Conservation (phyloP, 176 grass and related monocot genomes). For the Otatea glauca region DNA sequence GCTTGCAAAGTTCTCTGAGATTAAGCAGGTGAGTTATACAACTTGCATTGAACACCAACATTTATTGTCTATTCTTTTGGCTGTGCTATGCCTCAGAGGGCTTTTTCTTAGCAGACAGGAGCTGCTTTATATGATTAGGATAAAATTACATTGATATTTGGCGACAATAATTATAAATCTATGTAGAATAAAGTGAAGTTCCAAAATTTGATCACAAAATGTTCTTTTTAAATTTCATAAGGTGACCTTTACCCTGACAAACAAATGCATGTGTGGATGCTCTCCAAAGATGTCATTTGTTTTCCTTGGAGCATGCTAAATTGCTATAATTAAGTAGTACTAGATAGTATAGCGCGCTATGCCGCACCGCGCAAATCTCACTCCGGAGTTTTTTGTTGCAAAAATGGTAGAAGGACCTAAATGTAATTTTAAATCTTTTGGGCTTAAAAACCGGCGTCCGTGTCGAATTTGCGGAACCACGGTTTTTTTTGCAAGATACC, state of each 20-base stretch:
- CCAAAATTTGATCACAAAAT: background rate
- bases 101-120: background rate
- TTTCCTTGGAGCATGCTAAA: constrained; percentile 9
- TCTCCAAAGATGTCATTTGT: background rate
- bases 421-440: too few species aligned
- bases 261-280: background rate
- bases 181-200: background rate
- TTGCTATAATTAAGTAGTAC: background rate
- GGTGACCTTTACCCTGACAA: background rate
- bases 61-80: background rate
- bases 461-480: too few species aligned
- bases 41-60: background rate
- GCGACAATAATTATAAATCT: background rate
- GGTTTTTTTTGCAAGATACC: too few species aligned
- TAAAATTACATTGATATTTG: background rate
- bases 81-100: background rate
- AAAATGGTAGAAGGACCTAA: too few species aligned
- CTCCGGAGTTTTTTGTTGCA: too few species aligned
- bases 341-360: too few species aligned
- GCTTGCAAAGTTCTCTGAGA: constrained; percentile 58
- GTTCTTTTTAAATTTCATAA: background rate
- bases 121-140: background rate
- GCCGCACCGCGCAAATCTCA: too few species aligned
- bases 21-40: constrained; percentile 61
- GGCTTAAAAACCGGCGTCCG: too few species aligned